phyloP scores from a whole-genome alignment of 805 yeast species.

The Vanderwaltozyma verrucispora region DNA sequence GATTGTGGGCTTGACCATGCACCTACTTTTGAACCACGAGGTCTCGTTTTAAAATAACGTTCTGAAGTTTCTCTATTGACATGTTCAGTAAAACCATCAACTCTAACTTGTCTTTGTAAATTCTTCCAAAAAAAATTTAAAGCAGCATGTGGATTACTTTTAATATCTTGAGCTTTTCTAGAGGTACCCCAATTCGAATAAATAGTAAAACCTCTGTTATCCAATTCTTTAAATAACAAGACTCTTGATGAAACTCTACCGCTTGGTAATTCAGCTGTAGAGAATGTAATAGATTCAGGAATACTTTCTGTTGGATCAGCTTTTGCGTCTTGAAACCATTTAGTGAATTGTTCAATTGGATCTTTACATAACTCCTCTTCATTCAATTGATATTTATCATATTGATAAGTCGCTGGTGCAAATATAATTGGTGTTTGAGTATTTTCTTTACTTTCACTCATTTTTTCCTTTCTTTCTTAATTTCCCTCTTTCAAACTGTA shows the following conservation, averaged over 20 bases:
- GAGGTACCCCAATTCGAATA: constrained; percentile 90
- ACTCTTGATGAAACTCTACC: constrained; percentile 85
- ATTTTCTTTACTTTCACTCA: constrained; percentile 3
- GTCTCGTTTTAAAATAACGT: constrained; percentile 76
- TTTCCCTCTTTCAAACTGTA: too few species aligned
- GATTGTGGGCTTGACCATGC: constrained; percentile 97
- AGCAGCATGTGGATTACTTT: constrained; percentile 68
- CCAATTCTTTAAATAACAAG: constrained; percentile 84
- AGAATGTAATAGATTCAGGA: constrained; percentile 79
- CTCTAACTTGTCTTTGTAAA: constrained; percentile 83
- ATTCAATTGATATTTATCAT: constrained; percentile 53
- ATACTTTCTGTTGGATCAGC: constrained; percentile 41
- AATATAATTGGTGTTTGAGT: constrained; percentile 34
- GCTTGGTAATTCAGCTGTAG: constrained; percentile 79
- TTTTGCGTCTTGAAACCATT: constrained; percentile 77
- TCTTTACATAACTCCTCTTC: constrained; percentile 41
- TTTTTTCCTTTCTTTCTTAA: not conserved
- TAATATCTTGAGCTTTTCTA: constrained; percentile 65
- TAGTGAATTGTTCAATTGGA: constrained; percentile 70
- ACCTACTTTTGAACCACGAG: constrained; percentile 87
- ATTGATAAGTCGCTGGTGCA: constrained; percentile 86
- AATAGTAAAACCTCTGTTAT: constrained; percentile 69
- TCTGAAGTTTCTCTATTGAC: constrained; percentile 65
- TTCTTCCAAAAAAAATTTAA: constrained; percentile 88
- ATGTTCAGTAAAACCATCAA: constrained; percentile 75